A percentile compares a stretch with the other conserved stretches of the same genome.
phyloP scores from a whole-genome alignment of 345 rosid genomes.

The Geranium rotundifolium region DNA sequence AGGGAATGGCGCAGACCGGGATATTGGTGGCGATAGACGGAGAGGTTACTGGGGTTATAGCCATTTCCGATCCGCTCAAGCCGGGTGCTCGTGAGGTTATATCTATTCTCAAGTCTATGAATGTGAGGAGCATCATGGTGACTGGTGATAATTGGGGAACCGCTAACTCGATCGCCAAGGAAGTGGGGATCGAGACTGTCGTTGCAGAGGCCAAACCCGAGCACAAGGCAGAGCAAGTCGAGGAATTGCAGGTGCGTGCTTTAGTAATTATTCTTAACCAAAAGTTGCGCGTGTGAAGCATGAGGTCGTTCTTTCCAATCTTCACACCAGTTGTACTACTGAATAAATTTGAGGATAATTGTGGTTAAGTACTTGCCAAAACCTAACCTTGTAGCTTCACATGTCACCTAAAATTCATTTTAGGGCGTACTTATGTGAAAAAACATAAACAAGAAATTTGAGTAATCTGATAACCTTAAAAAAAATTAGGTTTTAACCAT shows the following conservation, averaged over 20 bases:
- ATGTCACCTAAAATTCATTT: too few species aligned
- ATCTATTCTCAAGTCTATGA: conserved; percentile 71
- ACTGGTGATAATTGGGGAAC: conserved; percentile 99
- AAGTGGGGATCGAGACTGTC: conserved; percentile 70
- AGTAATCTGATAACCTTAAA: too few species aligned
- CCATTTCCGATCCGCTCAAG: conserved; percentile 73
- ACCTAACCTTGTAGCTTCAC: too few species aligned
- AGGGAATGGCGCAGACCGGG: conserved; percentile 74
- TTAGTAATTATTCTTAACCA: too few species aligned
- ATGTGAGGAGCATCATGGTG: conserved; percentile 69
- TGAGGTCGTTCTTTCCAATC: too few species aligned
- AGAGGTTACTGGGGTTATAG: conserved; percentile 54
- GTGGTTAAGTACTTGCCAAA: too few species aligned
- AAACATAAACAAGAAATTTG: too few species aligned
- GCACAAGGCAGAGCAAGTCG: conserved; percentile 80
- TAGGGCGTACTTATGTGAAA: too few species aligned
- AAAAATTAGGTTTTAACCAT: too few species aligned
- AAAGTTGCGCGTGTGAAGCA: too few species aligned
- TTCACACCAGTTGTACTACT: too few species aligned
- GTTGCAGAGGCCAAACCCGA: conserved; percentile 88
- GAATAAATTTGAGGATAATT: too few species aligned
- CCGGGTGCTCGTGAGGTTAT: conserved; percentile 64
- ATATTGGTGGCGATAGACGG: conserved; percentile 56
- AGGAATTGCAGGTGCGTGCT: conserved; percentile 53
- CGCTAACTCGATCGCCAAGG: conserved; percentile 68